These are phyloP conservation scores for Musa acuminata DNA, from an alignment of 176 grass and related monocot genomes.

Conservation along the genomic window DNA sequence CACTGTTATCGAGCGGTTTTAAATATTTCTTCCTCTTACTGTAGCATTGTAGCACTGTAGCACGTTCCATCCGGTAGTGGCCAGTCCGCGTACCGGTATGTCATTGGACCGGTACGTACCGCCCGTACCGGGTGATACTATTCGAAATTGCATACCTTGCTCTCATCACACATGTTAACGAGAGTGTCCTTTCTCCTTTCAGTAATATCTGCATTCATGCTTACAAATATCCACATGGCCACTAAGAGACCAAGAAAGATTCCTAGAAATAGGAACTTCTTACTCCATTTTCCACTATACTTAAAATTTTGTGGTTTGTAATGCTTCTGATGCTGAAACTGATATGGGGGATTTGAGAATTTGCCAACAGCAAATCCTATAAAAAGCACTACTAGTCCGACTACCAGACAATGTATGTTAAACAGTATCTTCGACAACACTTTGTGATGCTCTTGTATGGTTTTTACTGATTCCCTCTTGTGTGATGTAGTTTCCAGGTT, in stretches of 20 bases:
- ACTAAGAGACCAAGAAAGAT: constrained; percentile 44
- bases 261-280: constrained; percentile 50
- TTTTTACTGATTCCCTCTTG: constrained; percentile 18
- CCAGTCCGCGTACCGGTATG: too few species aligned
- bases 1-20: too few species aligned
- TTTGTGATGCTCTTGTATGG: constrained; percentile 23
- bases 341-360: constrained; percentile 26
- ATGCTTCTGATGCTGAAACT: constrained; percentile 29
- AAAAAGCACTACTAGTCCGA: constrained; percentile 22
- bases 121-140: too few species aligned
- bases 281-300: constrained; percentile 49
- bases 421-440: constrained; percentile 4
- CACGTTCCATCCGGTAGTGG: too few species aligned
- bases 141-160: not conserved
- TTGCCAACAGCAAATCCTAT: constrained; percentile 24
- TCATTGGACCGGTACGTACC: too few species aligned
- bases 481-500: constrained; percentile 18
- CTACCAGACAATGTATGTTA: constrained; percentile 20
- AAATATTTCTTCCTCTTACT: too few species aligned
- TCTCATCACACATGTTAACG: constrained; percentile 67
- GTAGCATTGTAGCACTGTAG: too few species aligned
- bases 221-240: constrained; percentile 55
- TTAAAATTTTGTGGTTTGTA: constrained; percentile 24
- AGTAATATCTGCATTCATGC: constrained; percentile 47
- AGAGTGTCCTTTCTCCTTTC: constrained; percentile 56